Percentiles rank a stretch among this genome's conserved stretches.
These are phyloP conservation scores for Pythium rhizo-oryzae DNA, from an alignment of 352 stramenopile species.

Conservation along the genomic window DNA sequence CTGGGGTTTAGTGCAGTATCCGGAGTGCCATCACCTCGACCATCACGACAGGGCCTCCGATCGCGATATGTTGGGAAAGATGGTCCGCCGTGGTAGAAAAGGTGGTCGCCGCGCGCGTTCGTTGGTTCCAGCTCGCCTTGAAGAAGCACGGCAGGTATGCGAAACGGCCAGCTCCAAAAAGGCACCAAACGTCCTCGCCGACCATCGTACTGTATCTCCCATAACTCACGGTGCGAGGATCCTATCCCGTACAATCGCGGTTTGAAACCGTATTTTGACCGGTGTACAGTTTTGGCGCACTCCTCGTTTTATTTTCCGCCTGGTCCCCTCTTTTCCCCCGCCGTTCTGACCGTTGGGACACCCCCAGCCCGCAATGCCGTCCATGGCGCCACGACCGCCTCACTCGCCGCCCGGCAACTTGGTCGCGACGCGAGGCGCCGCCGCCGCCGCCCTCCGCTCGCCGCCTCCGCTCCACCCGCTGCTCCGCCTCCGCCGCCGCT, in stretches of 20 bases:
- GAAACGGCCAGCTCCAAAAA: background rate
- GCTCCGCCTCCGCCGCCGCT: too few relatives aligned
- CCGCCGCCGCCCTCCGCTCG: too few relatives aligned
- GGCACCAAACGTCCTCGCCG: background rate
- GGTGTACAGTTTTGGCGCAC: slow-evolving; percentile 4
- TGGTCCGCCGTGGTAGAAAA: too few relatives aligned
- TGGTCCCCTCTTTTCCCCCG: background rate
- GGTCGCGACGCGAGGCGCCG: background rate
- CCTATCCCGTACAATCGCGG: background rate
- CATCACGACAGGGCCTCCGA: background rate
- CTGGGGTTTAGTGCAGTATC: background rate
- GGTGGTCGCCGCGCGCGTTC: background rate
- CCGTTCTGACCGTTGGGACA: slow-evolving; percentile 5
- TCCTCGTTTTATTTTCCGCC: slow-evolving; percentile 2
- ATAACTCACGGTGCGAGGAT: background rate
- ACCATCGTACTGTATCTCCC: background rate
- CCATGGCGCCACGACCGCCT: background rate
- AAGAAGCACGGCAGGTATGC: background rate
- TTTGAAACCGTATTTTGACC: background rate
- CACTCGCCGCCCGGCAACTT: background rate
- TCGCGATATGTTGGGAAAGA: too few relatives aligned
- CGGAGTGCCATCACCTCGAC: background rate
- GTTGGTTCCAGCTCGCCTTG: background rate
- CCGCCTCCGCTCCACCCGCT: background rate
- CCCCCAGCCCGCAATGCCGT: background rate